These are phyloP conservation scores for Aphanomyces stellatus DNA, from an alignment of 352 stramenopile genomes.

Conservation along the genomic window DNA sequence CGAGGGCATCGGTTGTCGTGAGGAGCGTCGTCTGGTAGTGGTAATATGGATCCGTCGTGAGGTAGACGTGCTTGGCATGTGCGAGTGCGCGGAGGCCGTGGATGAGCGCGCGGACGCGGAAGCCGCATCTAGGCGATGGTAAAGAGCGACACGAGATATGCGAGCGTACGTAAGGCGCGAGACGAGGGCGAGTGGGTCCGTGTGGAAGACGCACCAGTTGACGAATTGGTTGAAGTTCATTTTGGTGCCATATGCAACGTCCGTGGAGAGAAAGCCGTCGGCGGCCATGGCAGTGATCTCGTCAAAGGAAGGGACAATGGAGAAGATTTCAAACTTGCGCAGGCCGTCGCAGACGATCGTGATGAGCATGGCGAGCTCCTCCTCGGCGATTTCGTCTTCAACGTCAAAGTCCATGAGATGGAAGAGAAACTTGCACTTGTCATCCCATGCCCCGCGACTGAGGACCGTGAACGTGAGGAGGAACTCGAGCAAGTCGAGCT, in stretches of 20 bases:
- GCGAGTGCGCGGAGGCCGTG: constrained; percentile 29
- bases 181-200: constrained; percentile 43
- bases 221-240: constrained; percentile 59
- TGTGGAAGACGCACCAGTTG: constrained; percentile 59
- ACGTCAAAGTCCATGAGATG: constrained; percentile 57
- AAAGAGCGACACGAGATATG: no score
- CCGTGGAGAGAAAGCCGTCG: constrained; percentile 59
- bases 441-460: constrained; percentile 37
- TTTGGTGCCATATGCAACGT: constrained; percentile 49
- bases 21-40: constrained; percentile 30
- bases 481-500: constrained; percentile 51
- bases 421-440: constrained; percentile 54
- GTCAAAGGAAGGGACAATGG: constrained; percentile 32
- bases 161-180: background rate
- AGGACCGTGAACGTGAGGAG: constrained; percentile 36
- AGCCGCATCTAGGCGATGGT: constrained; percentile 42
- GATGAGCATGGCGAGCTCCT: constrained; percentile 59
- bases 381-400: constrained; percentile 65
- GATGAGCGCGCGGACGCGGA: constrained; percentile 32
- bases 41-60: constrained; percentile 21
- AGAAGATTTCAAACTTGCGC: constrained; percentile 27
- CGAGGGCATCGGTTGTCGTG: constrained; percentile 8
- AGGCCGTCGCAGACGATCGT: constrained; percentile 41
- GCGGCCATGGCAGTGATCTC: constrained; percentile 41
- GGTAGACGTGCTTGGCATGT: constrained; percentile 13